Base-by-base conservation (phyloP, 2,329 filamentous ascomycete genomes). In the Penicillium psychrosexuale region DNA sequence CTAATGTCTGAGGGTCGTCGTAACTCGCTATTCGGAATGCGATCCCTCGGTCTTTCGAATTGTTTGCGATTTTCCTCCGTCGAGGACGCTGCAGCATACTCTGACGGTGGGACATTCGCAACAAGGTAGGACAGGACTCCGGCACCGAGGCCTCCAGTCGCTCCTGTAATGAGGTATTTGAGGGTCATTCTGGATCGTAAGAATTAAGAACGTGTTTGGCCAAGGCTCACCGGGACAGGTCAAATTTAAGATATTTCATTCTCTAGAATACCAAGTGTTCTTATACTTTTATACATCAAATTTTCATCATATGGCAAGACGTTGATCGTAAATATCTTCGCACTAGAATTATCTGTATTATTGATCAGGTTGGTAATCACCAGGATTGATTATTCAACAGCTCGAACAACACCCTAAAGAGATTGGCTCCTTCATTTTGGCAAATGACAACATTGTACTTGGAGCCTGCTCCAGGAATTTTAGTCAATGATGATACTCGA, bases 1-100 rank as follows among this genome's bases (percentile, higher is more conserved):
- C 72, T 15, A 85, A 71, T 4, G 77, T 74, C 1, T 69, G 63
- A 0, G 75, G 69, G 36, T 77, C 73, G 38, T 82, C 78, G 66
- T 81, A 86, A 58, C 79, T 75, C 7, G 80, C 80, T 51, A 77
- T 68, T 1, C 82, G 80, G 46, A 82, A 79, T 2, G 73, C 70
- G 33, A 81, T 77, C 24, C 79, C 78, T 17, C 72, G 68, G 7
- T 77, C 56, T 70, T 70, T 74, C 57, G 69, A 76, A 54, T 60
- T 57, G 58, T 62, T 69, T 37, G 70, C 76, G 38, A 44, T 67
- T 72, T 15, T 78, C 80, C 34, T 75, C 71, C 19, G 71, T 67
- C 13, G 80, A 78, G 15, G 76, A 80, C 34, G 81, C 77, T 36
- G 81, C 77, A 53, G 80, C 73, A 62, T 82, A 71, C 58, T 77